These are phyloP conservation scores for Daldinia grandis DNA, from an alignment of 495 filamentous ascomycete species.

Conservation along the genomic window DNA sequence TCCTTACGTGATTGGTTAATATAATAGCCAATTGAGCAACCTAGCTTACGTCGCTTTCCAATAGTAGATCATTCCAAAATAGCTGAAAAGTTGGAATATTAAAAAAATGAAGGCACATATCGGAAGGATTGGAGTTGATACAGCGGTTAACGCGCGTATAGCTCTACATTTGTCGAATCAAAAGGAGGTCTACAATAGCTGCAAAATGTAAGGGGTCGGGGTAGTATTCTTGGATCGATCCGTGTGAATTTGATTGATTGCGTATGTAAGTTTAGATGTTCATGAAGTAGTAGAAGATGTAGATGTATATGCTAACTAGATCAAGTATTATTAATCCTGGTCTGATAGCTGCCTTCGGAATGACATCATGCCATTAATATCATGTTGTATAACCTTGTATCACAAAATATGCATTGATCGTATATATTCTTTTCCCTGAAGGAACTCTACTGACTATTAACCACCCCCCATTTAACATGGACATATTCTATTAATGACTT, in stretches of 20 bases:
- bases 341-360: neutral
- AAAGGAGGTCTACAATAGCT: too few species aligned
- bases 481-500: neutral
- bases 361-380: neutral
- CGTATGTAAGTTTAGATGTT: neutral
- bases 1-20: neutral
- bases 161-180: too few species aligned
- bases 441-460: neutral
- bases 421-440: neutral
- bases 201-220: too few species aligned
- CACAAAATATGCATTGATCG: neutral
- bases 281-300: neutral
- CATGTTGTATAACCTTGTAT: neutral
- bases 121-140: too few species aligned
- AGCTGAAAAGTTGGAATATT: neutral
- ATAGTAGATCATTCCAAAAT: neutral
- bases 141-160: too few species aligned
- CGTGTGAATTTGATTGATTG: neutral
- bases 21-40: neutral
- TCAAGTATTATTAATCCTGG: neutral
- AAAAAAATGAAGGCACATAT: neutral
- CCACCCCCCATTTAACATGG: neutral
- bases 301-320: neutral
- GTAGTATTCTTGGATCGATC: too few species aligned
- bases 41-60: neutral